Base-by-base conservation (phyloP, 2,329 filamentous ascomycete species). In the Lecanicillium sp. region DNA sequence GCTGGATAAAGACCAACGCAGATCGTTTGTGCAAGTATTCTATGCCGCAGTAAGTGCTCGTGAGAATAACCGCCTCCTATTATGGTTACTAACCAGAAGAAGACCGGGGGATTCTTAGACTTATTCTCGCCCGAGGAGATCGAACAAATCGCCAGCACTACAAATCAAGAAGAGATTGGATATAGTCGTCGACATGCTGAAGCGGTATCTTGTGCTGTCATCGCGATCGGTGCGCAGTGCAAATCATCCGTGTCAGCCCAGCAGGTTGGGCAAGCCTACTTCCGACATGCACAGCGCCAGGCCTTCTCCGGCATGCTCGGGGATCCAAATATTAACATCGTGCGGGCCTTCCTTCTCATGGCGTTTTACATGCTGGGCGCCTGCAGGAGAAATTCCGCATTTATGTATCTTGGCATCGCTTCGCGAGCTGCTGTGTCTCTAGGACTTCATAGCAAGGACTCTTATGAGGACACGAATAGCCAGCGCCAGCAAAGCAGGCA, bases 351-450 rank as follows among this genome's bases (percentile, higher is more conserved):
- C 51, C 59, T 79, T 0, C 63, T 81, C 14, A 75, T 81, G 71
- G 69, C 77, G 0, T 79, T 79, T 52, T 81, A 79, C 53, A 76
- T 80, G 70, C 67, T 79, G 3, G 77, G 75, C 0, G 74, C 75
- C 4, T 81, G 78, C 44, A 74, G 75, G 26, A 67, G 78, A 8
- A 81, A 81, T 48, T 70, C 78, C 0, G 79, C 79, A 0, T 83
- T 80, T 45, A 81, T 83, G 75, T 83, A 83, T 48, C 59, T 83
- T 2, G 79, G 79, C 0, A 72, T 83, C 8, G 79, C 79, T 2
- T 68, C 74, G 0, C 72, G 77, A 45, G 75, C 78, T 1, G 78
- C 79, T 0, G 72, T 75, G 3, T 75, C 77, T 0, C 56, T 83
- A 0, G 80, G 79, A 0, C 56, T 83, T 6, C 77, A 82, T 44